A percentile compares a stretch with the other conserved stretches of the same genome.
phyloP scores from a whole-genome alignment of 495 filamentous ascomycete genomes.

The Evernia prunastri region DNA sequence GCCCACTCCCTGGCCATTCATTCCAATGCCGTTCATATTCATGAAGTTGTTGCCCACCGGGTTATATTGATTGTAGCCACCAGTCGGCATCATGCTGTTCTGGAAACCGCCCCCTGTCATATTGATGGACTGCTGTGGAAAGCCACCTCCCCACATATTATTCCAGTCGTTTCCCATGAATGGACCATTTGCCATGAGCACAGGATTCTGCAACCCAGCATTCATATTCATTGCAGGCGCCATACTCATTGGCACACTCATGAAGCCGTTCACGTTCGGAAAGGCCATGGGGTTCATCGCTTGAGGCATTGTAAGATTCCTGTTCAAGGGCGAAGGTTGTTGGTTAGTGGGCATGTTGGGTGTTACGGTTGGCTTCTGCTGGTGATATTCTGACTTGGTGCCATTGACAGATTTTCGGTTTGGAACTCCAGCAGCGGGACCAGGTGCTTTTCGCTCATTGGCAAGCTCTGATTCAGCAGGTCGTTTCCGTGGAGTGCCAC shows the following conservation, averaged over 20 bases:
- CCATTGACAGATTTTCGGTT: slow-evolving; percentile 25
- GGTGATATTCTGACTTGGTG: slow-evolving; percentile 26
- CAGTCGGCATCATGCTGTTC: slow-evolving; percentile 14
- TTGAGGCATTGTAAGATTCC: slow-evolving; percentile 17
- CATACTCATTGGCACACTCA: slow-evolving; percentile 37
- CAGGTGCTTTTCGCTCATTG: slow-evolving; percentile 58
- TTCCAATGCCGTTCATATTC: slow-evolving; percentile 41
- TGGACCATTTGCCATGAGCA: slow-evolving; percentile 36
- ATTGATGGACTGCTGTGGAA: slow-evolving; percentile 18
- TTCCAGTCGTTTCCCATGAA: slow-evolving; percentile 24
- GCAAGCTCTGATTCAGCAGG: slow-evolving; percentile 66
- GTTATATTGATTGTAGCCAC: slow-evolving; percentile 14
- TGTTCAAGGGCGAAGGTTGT: slow-evolving; percentile 8
- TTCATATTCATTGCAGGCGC: slow-evolving; percentile 30
- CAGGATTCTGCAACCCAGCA: slow-evolving; percentile 49
- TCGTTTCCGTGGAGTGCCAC: slow-evolving; percentile 35
- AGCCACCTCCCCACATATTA: slow-evolving; percentile 18
- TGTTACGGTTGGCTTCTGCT: slow-evolving; percentile 18
- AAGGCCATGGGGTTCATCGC: slow-evolving; percentile 37
- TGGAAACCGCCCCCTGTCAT: slow-evolving; percentile 10
- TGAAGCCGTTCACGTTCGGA: slow-evolving; percentile 37
- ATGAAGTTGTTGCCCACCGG: slow-evolving; percentile 42
- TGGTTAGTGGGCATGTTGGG: slow-evolving; percentile 8
- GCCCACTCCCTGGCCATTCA: slow-evolving; percentile 31
- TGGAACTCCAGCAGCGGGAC: slow-evolving; percentile 23